Base-by-base conservation (phyloP, 1,284 basidiomycete species). In the Moniliella sp. region DNA sequence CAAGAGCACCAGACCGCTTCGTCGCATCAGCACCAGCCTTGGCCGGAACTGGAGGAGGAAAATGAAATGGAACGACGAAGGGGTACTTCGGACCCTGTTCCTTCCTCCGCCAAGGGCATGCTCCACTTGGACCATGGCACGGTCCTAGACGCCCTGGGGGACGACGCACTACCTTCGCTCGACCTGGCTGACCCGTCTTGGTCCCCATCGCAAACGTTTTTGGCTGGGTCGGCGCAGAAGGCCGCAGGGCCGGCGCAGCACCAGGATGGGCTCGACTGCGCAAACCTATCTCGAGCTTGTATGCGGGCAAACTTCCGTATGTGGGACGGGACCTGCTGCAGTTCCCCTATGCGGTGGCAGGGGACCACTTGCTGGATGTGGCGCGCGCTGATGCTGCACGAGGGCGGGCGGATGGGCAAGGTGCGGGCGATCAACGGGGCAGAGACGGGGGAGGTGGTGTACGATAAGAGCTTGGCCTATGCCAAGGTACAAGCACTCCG, bases 281-380 rank as follows among this genome's bases (percentile, higher is more conserved):
- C 3, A 37, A 40, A 10, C 31, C 40, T 8, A 35, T 55, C 11
- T 49, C 55, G 4, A 41, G 43, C 9, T 38, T 58, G 14, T 58
- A 57, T 29, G 48, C 39, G 1, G 56, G 56, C 35, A 58, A 57
- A 35, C 33, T 57, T 15, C 56, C 56, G 4, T 58, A 40, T 27
- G 51, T 58, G 8, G 37, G 46, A 3, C 47, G 56, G 15, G 46
- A 52, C 23, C 39, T 57, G 29, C 43, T 57, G 45, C 51, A 57
- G 18, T 58, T 58, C 27, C 56, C 56, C 0, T 58, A 46, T 31
- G 45, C 52, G 2, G 33, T 42, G 0, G 45, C 55, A 12, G 39
- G 41, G 30, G 52, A 58, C 28, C 45, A 45, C 23, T 37, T 42
- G 12, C 36, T 58, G 21, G 55, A 58, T 27, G 27, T 58, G 1